A percentile compares a stretch with the other conserved stretches of the same genome.
phyloP scores from a whole-genome alignment of 2,329 filamentous ascomycete genomes.

The Pyricularia sp. region DNA sequence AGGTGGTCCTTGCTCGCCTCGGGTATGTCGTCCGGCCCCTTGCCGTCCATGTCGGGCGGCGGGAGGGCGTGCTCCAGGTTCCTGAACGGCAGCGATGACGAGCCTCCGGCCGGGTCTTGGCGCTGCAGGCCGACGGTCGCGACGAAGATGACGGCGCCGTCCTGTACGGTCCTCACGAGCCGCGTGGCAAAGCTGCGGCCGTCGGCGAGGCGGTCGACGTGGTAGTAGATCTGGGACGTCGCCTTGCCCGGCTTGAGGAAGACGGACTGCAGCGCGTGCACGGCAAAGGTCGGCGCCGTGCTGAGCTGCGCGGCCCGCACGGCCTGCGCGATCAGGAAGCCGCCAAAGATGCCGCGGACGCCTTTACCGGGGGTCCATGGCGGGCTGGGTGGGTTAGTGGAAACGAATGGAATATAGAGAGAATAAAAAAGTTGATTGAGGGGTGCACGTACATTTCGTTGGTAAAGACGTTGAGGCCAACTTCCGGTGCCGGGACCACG shows the following conservation, averaged over 20 bases:
- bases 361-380: conserved; percentile 3
- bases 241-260: conserved; percentile 1
- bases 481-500: neutral
- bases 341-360: conserved; percentile 6
- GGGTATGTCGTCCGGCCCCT: neutral
- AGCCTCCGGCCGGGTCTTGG: neutral
- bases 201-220: conserved; percentile 2
- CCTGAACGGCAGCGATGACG: no score
- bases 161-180: conserved; percentile 5
- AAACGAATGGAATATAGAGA: no score
- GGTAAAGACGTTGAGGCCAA: conserved; percentile 1
- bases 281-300: neutral
- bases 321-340: conserved; percentile 4
- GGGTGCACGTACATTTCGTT: neutral
- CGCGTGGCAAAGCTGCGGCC: conserved; percentile 6
- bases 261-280: conserved; percentile 4
- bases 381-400: neutral
- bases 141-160: neutral
- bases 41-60: neutral
- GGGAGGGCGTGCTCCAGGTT: neutral
- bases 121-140: conserved; percentile 3
- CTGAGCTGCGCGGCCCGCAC: conserved; percentile 3
- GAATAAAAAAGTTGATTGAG: neutral
- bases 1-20: neutral
- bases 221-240: neutral